Evolutionary conservation across 2,329 filamentous ascomycete species (phyloP).

Genomic region (Pleoardoris graminearum): DNA sequence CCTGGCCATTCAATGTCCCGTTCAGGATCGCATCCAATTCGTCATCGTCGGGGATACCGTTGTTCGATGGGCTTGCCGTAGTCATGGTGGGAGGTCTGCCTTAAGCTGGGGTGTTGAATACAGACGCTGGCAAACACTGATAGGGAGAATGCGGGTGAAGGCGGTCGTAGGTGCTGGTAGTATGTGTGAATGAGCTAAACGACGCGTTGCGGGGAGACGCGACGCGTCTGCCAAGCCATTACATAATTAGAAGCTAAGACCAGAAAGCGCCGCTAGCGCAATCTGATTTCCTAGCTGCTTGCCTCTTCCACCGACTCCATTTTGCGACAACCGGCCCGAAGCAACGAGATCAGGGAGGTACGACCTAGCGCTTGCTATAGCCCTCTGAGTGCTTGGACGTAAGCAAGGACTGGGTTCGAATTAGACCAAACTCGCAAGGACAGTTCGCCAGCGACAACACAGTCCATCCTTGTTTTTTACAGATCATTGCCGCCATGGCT

Average conservation of each 20-base stretch:
- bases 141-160: too few relatives aligned
- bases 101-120: not conserved
- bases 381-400: too few relatives aligned
- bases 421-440: not conserved
- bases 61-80: constrained; percentile 14
- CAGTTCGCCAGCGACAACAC: not conserved
- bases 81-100: constrained; percentile 25
- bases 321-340: not conserved
- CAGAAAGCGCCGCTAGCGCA: not conserved
- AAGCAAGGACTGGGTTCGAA: not conserved
- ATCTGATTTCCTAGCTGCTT: not conserved
- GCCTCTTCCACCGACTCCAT: not conserved
- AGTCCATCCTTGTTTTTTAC: not conserved
- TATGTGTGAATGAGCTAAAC: not conserved
- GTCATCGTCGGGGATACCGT: constrained; percentile 42
- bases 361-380: not conserved
- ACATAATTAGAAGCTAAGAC: not conserved
- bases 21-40: constrained; percentile 72
- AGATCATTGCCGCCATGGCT: constrained; percentile 27
- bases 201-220: constrained; percentile 1
- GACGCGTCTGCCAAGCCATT: constrained; percentile 1
- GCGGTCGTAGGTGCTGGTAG: not conserved
- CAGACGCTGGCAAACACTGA: too few relatives aligned
- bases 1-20: constrained; percentile 66
- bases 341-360: too few relatives aligned